These are phyloP conservation scores for Fusarium miscanthi DNA, from an alignment of 2,329 filamentous ascomycete genomes.

Conservation along the genomic window DNA sequence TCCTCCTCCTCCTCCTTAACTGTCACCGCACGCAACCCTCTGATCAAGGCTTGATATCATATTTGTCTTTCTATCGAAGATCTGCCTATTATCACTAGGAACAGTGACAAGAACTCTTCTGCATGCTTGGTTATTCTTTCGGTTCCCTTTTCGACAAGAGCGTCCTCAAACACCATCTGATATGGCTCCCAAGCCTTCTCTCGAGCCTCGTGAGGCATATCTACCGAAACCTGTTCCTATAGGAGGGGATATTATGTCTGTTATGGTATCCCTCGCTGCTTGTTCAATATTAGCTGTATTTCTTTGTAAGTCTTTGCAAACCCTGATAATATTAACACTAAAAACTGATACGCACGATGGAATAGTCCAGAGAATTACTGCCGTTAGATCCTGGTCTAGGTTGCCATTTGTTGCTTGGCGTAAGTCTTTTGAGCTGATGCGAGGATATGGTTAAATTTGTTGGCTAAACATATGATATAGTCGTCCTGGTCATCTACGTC, in stretches of 20 bases:
- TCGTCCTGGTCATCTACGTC: slow-evolving; percentile 68
- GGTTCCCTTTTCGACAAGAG: background rate
- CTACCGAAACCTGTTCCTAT: slow-evolving; percentile 46
- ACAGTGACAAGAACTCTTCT: background rate
- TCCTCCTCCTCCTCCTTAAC: background rate
- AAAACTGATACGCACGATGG: slow-evolving; percentile 34
- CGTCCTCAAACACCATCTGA: background rate
- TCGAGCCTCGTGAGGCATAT: slow-evolving; percentile 16
- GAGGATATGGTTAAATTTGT: background rate
- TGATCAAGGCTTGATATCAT: background rate
- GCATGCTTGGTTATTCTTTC: background rate
- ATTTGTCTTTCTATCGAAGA: background rate
- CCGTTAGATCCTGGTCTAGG: slow-evolving; percentile 54
- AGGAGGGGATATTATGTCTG: slow-evolving; percentile 50
- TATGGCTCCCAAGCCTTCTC: slow-evolving; percentile 22
- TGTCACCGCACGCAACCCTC: background rate
- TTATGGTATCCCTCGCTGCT: slow-evolving; percentile 51
- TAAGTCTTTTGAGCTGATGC: slow-evolving; percentile 45
- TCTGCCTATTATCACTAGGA: background rate
- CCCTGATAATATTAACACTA: background rate
- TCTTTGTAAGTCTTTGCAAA: slow-evolving; percentile 47
- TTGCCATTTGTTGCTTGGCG: slow-evolving; percentile 58
- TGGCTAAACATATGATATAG: slow-evolving; percentile 49
- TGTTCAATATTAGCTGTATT: slow-evolving; percentile 52
- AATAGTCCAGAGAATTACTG: slow-evolving; percentile 51